Conservation (phyloP, 139 green algal species). For the Zygnema cylindricum region DNA sequence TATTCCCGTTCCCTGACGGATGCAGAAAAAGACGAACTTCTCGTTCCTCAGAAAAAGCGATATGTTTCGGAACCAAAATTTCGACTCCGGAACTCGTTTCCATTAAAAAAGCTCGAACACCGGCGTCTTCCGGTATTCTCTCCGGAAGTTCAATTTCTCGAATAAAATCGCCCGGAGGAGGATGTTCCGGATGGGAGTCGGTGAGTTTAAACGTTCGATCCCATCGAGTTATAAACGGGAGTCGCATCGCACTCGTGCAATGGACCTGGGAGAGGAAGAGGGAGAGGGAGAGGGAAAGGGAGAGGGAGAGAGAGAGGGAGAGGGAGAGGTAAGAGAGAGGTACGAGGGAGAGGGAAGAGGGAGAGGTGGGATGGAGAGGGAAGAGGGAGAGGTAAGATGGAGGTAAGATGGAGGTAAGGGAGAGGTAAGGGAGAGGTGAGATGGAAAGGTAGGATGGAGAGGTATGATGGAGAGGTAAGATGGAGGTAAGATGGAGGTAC, state of each 20-base stretch:
- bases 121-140: slow-evolving; percentile 51
- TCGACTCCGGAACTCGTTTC: slow-evolving; percentile 30
- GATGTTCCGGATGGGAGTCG: slow-evolving; percentile 44
- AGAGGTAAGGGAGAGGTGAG: background rate
- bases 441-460: background rate
- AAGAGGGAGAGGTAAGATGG: background rate
- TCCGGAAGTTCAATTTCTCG: slow-evolving; percentile 47
- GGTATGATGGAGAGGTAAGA: background rate
- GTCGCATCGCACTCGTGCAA: slow-evolving; percentile 15
- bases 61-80: slow-evolving; percentile 54
- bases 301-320: background rate
- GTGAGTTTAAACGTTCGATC: slow-evolving; percentile 41
- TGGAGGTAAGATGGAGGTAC: too few relatives aligned
- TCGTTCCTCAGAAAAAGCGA: slow-evolving; percentile 42
- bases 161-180: slow-evolving; percentile 45
- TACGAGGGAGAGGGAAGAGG: too few relatives aligned
- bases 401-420: background rate
- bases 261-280: slow-evolving; percentile 25
- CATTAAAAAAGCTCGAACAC: slow-evolving; percentile 35
- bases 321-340: too few relatives aligned
- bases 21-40: slow-evolving; percentile 53
- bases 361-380: background rate
- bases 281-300: background rate
- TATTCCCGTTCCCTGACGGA: background rate
- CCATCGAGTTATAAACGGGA: slow-evolving; percentile 20